Evolutionary conservation across 2,329 filamentous ascomycete genomes (phyloP).

Genomic region (Trichoderma cornu-damae): DNA sequence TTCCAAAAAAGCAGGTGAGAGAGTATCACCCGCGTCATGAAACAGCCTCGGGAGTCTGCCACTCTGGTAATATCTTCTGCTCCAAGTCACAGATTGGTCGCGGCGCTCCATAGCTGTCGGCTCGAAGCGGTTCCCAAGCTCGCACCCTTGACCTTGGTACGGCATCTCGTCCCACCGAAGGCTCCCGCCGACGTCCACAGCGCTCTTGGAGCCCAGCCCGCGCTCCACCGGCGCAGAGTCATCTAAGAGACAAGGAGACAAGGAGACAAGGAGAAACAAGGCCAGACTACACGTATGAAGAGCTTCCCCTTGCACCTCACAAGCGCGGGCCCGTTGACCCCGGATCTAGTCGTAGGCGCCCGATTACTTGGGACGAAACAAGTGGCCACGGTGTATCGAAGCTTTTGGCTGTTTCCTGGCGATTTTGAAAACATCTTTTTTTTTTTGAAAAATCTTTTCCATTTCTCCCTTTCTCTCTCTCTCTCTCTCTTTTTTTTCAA

Average conservation of each 20-base stretch:
- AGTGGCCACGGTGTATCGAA: conserved; percentile 12
- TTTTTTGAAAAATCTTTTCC: too few species aligned
- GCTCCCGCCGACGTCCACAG: conserved; percentile 10
- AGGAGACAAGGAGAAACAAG: not conserved
- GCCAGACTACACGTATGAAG: conserved; percentile 8
- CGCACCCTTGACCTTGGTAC: conserved; percentile 15
- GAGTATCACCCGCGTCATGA: conserved; percentile 16
- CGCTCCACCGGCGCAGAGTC: conserved; percentile 7
- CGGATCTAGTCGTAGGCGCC: conserved; percentile 20
- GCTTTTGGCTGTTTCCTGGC: conserved; percentile 17
- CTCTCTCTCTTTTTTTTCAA: not conserved
- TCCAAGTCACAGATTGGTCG: conserved; percentile 15
- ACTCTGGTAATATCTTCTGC: conserved; percentile 10
- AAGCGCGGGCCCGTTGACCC: conserved; percentile 12
- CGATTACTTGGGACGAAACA: conserved; percentile 19
- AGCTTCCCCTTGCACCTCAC: conserved; percentile 14
- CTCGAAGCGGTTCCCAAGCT: conserved; percentile 5
- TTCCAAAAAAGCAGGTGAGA: conserved; percentile 15
- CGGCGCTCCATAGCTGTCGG: conserved; percentile 10
- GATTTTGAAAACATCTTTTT: too few species aligned
- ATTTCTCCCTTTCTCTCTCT: not conserved
- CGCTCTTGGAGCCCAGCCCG: not conserved
- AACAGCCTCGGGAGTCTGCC: conserved; percentile 16
- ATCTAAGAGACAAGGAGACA: not conserved
- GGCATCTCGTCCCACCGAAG: conserved; percentile 19